A percentile compares a stretch with the other conserved stretches of the same genome.
These are phyloP conservation scores for Trametes villosa DNA, from an alignment of 768 basidiomycete genomes.

Conservation along the genomic window DNA sequence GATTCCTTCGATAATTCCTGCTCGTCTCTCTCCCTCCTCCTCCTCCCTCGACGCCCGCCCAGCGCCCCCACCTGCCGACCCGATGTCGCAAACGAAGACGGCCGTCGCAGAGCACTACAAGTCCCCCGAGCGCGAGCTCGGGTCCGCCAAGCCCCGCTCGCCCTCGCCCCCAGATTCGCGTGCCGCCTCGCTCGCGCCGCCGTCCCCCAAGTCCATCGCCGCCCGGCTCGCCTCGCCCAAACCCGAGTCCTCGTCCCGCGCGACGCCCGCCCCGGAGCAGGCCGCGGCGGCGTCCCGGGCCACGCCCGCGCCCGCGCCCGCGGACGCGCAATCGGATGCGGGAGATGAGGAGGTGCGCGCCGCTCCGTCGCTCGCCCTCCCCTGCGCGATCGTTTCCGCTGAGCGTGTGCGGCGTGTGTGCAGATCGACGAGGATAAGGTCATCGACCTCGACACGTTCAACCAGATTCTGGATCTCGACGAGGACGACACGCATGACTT, in stretches of 20 bases:
- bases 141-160: slow-evolving; percentile 18
- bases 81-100: slow-evolving; percentile 18
- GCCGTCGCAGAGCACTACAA: slow-evolving; percentile 9
- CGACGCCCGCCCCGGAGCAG: slow-evolving; percentile 5
- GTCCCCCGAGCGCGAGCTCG: slow-evolving; percentile 23
- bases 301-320: neutral
- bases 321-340: slow-evolving; percentile 6
- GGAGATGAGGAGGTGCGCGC: slow-evolving; percentile 16
- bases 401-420: neutral
- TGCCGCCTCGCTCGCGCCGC: slow-evolving; percentile 17
- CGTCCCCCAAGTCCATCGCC: slow-evolving; percentile 12
- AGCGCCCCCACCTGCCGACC: neutral
- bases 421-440: slow-evolving; percentile 36
- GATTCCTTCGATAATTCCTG: neutral
- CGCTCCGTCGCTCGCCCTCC: slow-evolving; percentile 4
- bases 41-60: slow-evolving; percentile 5
- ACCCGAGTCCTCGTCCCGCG: slow-evolving; percentile 5
- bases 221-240: slow-evolving; percentile 18
- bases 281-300: slow-evolving; percentile 5
- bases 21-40: slow-evolving; percentile 6
- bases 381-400: neutral
- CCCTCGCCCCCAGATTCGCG: slow-evolving; percentile 11
- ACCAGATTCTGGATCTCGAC: slow-evolving; percentile 90
- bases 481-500: slow-evolving; percentile 82
- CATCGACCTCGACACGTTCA: slow-evolving; percentile 81